Conservation (phyloP, 129 eudicot species). For the Artemisia argyi region DNA sequence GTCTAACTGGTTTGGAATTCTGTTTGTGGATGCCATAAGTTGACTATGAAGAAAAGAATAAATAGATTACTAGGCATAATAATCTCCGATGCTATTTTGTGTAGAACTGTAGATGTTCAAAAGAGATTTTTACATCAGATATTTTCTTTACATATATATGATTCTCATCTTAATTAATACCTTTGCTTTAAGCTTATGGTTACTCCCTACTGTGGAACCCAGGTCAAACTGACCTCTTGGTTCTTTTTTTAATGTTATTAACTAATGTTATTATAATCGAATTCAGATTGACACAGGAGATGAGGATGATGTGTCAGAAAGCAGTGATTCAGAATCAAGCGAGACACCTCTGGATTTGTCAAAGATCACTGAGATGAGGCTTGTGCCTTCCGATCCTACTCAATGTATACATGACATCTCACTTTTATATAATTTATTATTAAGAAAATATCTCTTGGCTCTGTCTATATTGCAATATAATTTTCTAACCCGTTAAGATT, state of each 20-base stretch:
- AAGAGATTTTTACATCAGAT: too few species aligned
- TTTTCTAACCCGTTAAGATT: conserved; percentile 8
- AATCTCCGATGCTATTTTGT: too few species aligned
- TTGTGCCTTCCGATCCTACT: conserved; percentile 78
- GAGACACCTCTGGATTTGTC: conserved; percentile 51
- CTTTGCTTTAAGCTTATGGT: too few species aligned
- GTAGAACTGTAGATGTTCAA: too few species aligned
- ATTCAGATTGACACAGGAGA: conserved; percentile 72
- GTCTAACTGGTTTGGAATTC: too few species aligned
- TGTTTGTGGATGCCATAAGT: too few species aligned
- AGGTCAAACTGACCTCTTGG: too few species aligned
- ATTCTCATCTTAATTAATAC: too few species aligned
- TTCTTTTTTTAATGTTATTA: background rate
- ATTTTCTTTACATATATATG: too few species aligned
- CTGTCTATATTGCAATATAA: conserved; percentile 3
- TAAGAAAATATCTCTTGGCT: background rate
- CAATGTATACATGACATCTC: conserved; percentile 49
- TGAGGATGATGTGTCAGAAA: conserved; percentile 61
- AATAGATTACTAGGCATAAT: too few species aligned
- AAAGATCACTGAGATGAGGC: conserved; percentile 80
- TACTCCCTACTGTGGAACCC: too few species aligned
- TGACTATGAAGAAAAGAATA: too few species aligned
- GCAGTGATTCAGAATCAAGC: conserved; percentile 58
- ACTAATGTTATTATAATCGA: conserved; percentile 9
- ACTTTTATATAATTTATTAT: background rate